Evolutionary conservation across 2,329 filamentous ascomycete species (phyloP).

Genomic region (Paracoccidioides brasiliensis): DNA sequence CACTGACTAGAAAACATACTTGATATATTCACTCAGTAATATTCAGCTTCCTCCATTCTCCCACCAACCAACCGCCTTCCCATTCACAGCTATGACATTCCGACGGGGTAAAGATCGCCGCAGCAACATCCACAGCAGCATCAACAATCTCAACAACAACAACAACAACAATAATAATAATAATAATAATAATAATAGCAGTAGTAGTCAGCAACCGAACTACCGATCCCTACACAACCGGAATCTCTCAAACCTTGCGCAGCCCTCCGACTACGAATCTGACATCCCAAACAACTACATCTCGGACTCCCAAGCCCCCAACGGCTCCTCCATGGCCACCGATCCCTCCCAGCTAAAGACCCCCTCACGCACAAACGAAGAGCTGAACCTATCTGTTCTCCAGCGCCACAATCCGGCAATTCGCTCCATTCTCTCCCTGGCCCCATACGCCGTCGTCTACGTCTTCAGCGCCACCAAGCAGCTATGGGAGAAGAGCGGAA

Average conservation of each 20-base stretch:
- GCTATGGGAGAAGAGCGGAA: slow-evolving; percentile 71
- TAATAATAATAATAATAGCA: neutral
- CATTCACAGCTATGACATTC: slow-evolving; percentile 17
- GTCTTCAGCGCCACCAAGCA: slow-evolving; percentile 52
- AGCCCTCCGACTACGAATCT: slow-evolving; percentile 50
- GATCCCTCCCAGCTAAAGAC: slow-evolving; percentile 5
- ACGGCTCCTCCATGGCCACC: neutral
- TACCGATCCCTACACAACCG: slow-evolving; percentile 5
- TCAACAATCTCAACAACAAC: no score
- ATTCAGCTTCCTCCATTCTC: neutral
- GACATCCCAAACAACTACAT: slow-evolving; percentile 41
- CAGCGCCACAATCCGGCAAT: slow-evolving; percentile 68
- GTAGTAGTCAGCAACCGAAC: slow-evolving; percentile 10
- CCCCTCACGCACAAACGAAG: slow-evolving; percentile 55
- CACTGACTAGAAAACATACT: no score
- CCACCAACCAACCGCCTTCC: neutral
- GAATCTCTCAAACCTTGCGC: slow-evolving; percentile 8
- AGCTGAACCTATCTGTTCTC: slow-evolving; percentile 78
- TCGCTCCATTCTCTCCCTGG: slow-evolving; percentile 60
- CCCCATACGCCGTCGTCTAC: slow-evolving; percentile 78
- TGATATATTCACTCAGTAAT: neutral
- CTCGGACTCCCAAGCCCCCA: slow-evolving; percentile 18
- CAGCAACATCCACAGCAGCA: slow-evolving; percentile 17
- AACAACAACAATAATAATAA: no score
- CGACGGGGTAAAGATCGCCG: slow-evolving; percentile 20